phyloP scores from a whole-genome alignment of 345 rosid genomes.

The Brassica nigra region DNA sequence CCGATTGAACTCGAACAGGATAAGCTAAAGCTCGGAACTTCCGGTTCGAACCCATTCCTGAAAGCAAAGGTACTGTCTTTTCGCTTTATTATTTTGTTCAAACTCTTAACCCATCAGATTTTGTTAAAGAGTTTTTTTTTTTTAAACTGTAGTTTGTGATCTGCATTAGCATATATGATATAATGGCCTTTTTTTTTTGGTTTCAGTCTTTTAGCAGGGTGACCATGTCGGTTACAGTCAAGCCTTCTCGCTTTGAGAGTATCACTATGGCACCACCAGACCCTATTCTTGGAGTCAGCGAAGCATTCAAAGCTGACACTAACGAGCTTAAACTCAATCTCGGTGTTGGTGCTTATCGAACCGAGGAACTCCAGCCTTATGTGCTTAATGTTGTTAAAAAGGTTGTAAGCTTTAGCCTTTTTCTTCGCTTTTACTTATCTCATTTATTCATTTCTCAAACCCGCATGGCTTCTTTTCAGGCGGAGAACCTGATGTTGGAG shows the following conservation, averaged over 20 bases:
- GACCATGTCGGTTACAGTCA: conserved; percentile 63
- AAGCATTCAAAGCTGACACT: conserved; percentile 86
- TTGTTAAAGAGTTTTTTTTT: neutral
- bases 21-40: conserved; percentile 60
- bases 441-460: neutral
- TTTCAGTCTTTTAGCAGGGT: conserved; percentile 66
- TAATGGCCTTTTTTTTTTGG: neutral
- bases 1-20: conserved; percentile 45
- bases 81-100: neutral
- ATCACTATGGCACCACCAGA: conserved; percentile 97
- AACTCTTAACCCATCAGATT: neutral
- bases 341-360: conserved; percentile 97
- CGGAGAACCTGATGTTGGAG: conserved; percentile 86
- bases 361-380: conserved; percentile 92
- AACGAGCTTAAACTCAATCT: conserved; percentile 89
- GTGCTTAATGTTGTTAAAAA: conserved; percentile 95
- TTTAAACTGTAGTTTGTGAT: neutral
- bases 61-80: conserved; percentile 54
- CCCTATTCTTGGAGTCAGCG: conserved; percentile 96
- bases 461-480: conserved; percentile 48
- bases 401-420: conserved; percentile 43
- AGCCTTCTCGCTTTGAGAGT: conserved; percentile 81
- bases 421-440: neutral
- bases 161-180: conserved; percentile 20
- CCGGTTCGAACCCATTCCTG: conserved; percentile 42